These are phyloP conservation scores for Lepidopterella palustris DNA, from an alignment of 495 filamentous ascomycete genomes.

Conservation along the genomic window DNA sequence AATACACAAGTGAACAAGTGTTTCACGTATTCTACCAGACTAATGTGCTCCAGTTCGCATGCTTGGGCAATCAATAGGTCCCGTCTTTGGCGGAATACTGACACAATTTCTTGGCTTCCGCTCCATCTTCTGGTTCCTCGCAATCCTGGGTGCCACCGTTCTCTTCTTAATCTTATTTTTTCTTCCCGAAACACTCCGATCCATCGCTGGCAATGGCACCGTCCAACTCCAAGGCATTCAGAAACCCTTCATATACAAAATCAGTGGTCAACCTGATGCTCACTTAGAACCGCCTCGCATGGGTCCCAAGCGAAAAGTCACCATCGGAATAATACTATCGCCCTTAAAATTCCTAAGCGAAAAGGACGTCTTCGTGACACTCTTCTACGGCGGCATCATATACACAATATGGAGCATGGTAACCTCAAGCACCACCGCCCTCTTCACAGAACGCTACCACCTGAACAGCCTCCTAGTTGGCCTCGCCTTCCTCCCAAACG, in stretches of 20 bases:
- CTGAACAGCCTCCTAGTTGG: conserved; percentile 39
- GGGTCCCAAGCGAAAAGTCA: neutral
- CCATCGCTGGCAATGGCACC: conserved; percentile 16
- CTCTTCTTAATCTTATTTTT: conserved; percentile 6
- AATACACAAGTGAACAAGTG: no score
- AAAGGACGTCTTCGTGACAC: conserved; percentile 42
- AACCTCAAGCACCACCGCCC: conserved; percentile 41
- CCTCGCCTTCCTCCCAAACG: conserved; percentile 42
- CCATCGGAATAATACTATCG: neutral
- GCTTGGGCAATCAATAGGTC: neutral
- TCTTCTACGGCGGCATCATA: conserved; percentile 43
- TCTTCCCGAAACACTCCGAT: conserved; percentile 17
- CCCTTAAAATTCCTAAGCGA: conserved; percentile 41
- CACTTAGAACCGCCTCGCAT: neutral
- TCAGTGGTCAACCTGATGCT: conserved; percentile 2
- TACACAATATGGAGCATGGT: conserved; percentile 51
- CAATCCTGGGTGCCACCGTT: neutral
- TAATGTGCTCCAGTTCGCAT: conserved; percentile 3
- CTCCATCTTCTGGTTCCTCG: conserved; percentile 14
- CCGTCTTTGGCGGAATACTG: conserved; percentile 6
- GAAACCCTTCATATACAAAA: conserved; percentile 1
- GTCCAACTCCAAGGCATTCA: conserved; percentile 8
- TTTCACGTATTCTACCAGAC: neutral
- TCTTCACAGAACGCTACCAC: conserved; percentile 37
- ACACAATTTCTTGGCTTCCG: conserved; percentile 6